A percentile compares a stretch with the other conserved stretches of the same genome.
Conservation (phyloP, 2,329 filamentous ascomycete species). For the Leptographium lundbergii region DNA sequence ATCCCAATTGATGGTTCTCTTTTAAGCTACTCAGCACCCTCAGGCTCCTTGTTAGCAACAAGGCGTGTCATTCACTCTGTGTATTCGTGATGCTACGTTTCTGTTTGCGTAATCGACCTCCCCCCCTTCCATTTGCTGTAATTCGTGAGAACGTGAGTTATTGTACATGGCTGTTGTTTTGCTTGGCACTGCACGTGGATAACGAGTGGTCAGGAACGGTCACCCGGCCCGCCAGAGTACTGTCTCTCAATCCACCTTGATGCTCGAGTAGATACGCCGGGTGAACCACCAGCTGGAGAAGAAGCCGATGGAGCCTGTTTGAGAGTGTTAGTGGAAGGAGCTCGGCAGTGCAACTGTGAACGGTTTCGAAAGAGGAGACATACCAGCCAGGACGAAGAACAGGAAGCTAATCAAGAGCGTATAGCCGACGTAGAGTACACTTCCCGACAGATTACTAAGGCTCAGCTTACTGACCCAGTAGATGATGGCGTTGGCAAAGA, state of each 20-base stretch:
- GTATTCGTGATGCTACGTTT: not conserved
- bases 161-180: not conserved
- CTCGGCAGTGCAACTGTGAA: not conserved
- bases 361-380: constrained; percentile 4
- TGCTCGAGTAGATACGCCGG: constrained; percentile 87
- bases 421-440: constrained; percentile 88
- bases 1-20: not conserved
- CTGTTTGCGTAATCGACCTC: not conserved
- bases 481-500: constrained; percentile 81
- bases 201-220: not conserved
- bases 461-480: constrained; percentile 86
- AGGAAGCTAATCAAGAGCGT: constrained; percentile 78
- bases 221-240: not conserved
- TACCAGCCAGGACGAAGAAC: constrained; percentile 90
- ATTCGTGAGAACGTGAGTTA: not conserved
- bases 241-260: constrained; percentile 76
- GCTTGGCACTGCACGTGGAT: not conserved
- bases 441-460: constrained; percentile 72
- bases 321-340: not conserved
- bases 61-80: not conserved
- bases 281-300: constrained; percentile 92
- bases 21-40: not conserved
- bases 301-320: constrained; percentile 81
- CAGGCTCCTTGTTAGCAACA: not conserved
- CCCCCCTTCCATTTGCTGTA: not conserved